These are phyloP conservation scores for Gaeumannomyces sp. DNA, from an alignment of 2,329 filamentous ascomycete genomes.

Conservation along the genomic window DNA sequence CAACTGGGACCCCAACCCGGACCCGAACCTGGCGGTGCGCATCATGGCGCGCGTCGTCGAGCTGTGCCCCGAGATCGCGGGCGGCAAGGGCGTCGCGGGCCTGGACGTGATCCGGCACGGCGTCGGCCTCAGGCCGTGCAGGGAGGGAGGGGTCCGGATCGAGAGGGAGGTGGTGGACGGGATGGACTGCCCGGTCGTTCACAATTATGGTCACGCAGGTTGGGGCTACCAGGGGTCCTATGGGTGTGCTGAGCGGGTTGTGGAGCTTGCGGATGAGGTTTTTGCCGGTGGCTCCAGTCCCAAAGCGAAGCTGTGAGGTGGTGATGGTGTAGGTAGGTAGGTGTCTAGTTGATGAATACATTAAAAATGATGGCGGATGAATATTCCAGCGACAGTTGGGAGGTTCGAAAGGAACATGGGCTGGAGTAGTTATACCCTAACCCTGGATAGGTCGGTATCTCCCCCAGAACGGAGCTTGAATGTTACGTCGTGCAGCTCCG, in stretches of 20 bases:
- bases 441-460: background rate
- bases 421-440: background rate
- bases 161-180: constrained; percentile 58
- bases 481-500: background rate
- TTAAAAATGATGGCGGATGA: background rate
- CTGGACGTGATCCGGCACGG: constrained; percentile 73
- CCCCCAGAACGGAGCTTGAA: background rate
- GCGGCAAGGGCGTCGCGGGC: constrained; percentile 60
- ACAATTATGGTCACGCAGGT: constrained; percentile 74
- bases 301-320: constrained; percentile 12
- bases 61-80: constrained; percentile 56
- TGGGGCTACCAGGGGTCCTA: constrained; percentile 70
- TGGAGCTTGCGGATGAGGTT: constrained; percentile 62
- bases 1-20: constrained; percentile 73
- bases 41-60: constrained; percentile 77
- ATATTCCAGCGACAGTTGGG: too few relatives aligned
- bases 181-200: constrained; percentile 56
- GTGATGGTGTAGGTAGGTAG: constrained; percentile 20
- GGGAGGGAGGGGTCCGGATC: constrained; percentile 66
- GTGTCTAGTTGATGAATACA: background rate
- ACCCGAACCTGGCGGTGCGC: constrained; percentile 70
- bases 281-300: constrained; percentile 11
- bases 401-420: background rate
- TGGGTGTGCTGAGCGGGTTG: constrained; percentile 62
- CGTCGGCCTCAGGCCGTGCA: constrained; percentile 72